These are phyloP conservation scores for Sporothrix inflata DNA, from an alignment of 2,329 filamentous ascomycete species.

Conservation along the genomic window DNA sequence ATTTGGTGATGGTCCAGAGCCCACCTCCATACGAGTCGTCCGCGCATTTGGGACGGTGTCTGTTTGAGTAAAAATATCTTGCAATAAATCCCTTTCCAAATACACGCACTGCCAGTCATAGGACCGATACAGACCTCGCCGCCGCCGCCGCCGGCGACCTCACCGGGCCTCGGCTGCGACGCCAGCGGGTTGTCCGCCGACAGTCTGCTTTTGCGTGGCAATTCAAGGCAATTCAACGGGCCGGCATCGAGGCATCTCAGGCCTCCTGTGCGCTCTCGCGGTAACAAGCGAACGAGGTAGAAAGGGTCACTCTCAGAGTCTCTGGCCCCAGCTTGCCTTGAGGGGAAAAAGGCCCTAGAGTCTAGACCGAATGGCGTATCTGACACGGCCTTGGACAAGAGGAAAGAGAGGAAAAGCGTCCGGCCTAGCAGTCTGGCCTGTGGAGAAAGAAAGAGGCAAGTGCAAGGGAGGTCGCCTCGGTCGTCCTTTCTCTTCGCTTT, in stretches of 20 bases:
- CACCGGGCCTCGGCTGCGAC: background rate
- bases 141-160: conserved; percentile 9
- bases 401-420: background rate
- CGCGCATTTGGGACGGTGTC: background rate
- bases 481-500: background rate
- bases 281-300: background rate
- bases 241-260: background rate
- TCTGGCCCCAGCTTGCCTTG: background rate
- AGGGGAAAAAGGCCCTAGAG: background rate
- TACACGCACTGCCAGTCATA: background rate
- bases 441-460: background rate
- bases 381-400: conserved; percentile 10
- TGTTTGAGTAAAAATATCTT: too few species aligned
- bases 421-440: background rate
- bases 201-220: background rate
- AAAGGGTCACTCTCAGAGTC: background rate
- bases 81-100: too few species aligned
- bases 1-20: background rate
- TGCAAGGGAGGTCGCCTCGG: background rate
- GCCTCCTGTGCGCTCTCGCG: background rate
- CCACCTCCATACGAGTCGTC: background rate
- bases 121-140: background rate
- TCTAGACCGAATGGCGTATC: conserved; percentile 26
- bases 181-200: background rate
- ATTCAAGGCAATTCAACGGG: background rate